Percentiles rank a stretch among this genome's conserved stretches.
phyloP scores from a whole-genome alignment of 2,329 filamentous ascomycete species.

The Gnomoniopsis sp. region DNA sequence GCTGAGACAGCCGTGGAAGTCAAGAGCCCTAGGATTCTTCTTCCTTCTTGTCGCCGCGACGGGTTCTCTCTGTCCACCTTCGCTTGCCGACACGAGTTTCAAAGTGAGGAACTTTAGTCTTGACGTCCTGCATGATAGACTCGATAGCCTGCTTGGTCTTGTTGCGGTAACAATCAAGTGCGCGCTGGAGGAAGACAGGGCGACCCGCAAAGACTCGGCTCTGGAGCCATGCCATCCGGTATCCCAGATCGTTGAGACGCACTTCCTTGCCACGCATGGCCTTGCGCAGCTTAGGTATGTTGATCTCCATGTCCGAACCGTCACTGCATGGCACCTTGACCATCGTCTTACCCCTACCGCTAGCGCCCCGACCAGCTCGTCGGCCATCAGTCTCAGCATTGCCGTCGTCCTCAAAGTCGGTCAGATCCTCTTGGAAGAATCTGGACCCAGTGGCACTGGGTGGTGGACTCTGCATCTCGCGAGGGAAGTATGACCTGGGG shows the following conservation, averaged over 20 bases:
- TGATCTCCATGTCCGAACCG: conserved; percentile 68
- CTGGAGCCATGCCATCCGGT: conserved; percentile 95
- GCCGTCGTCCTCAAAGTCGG: conserved; percentile 55
- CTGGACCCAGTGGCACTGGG: conserved; percentile 70
- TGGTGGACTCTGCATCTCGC: conserved; percentile 86
- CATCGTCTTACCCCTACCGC: conserved; percentile 34
- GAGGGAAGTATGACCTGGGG: conserved; percentile 85
- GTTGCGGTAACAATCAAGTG: conserved; percentile 88
- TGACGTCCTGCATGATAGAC: conserved; percentile 70
- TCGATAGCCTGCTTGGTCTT: conserved; percentile 85
- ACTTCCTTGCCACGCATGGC: conserved; percentile 74
- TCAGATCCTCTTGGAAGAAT: conserved; percentile 66
- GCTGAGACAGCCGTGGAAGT: too few relatives aligned
- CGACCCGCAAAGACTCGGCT: conserved; percentile 85
- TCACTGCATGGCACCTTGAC: conserved; percentile 61
- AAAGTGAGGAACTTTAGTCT: conserved; percentile 75
- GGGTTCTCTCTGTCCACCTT: conserved; percentile 61
- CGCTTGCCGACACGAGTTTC: conserved; percentile 87
- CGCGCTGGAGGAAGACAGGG: conserved; percentile 85
- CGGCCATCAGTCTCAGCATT: conserved; percentile 50
- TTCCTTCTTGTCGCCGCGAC: conserved; percentile 33
- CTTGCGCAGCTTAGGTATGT: conserved; percentile 71
- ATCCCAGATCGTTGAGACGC: conserved; percentile 88
- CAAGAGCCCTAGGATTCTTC: conserved; percentile 24
- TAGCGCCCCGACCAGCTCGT: conserved; percentile 30